Conservation (phyloP, 2,329 filamentous ascomycete species). For the Pyrenophora tritici-repentis region DNA sequence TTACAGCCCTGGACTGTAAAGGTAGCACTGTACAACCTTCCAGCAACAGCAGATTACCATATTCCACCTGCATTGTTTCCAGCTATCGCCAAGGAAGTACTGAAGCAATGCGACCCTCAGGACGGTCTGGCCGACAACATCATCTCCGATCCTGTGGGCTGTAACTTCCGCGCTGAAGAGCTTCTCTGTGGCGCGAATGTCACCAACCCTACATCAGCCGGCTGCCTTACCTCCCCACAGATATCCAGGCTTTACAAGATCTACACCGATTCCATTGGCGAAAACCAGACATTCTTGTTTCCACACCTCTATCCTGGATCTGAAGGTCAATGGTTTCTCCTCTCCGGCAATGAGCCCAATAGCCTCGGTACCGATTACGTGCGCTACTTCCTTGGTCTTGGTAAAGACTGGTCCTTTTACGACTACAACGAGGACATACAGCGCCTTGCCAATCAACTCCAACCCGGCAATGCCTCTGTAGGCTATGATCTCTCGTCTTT, state of each 20-base stretch:
- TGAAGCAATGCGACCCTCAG: conserved; percentile 57
- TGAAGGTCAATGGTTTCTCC: conserved; percentile 42
- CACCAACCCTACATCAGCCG: conserved; percentile 34
- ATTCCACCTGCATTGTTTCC: conserved; percentile 32
- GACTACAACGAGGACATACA: conserved; percentile 42
- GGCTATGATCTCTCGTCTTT: conserved; percentile 56
- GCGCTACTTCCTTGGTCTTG: conserved; percentile 48
- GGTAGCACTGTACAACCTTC: conserved; percentile 56
- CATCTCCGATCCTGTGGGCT: conserved; percentile 53
- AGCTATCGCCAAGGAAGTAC: conserved; percentile 36
- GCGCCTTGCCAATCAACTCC: conserved; percentile 46
- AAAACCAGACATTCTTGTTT: conserved; percentile 51
- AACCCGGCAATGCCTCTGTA: conserved; percentile 58
- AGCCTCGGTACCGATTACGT: conserved; percentile 47
- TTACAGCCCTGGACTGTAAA: conserved; percentile 54
- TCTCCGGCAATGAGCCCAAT: conserved; percentile 46
- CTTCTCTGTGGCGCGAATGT: conserved; percentile 45
- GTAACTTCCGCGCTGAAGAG: conserved; percentile 49
- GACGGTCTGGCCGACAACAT: conserved; percentile 57
- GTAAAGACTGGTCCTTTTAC: background rate
- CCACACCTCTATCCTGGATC: conserved; percentile 47
- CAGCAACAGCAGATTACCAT: conserved; percentile 51
- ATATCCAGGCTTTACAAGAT: conserved; percentile 50
- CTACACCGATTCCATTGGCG: conserved; percentile 50
- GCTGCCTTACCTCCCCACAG: conserved; percentile 53